Conservation (phyloP, 2,329 filamentous ascomycete species). For the Rhynchosporium graminicola region DNA sequence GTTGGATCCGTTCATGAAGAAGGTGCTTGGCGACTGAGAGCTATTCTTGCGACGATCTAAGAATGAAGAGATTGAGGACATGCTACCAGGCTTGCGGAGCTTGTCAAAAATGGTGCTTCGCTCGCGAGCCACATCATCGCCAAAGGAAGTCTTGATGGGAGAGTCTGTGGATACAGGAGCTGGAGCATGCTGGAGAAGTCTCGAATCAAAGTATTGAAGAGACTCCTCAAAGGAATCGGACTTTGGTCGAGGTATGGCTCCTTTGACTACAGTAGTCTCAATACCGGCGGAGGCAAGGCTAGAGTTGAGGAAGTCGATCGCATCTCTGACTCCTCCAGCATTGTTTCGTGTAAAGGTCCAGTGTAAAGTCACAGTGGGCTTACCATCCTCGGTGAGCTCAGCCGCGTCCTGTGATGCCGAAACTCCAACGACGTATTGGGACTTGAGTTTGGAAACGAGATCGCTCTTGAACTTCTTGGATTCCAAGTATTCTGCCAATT, state of each 20-base stretch:
- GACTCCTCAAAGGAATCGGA: conserved; percentile 99
- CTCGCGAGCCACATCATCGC: conserved; percentile 76
- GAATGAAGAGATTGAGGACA: conserved; percentile 94
- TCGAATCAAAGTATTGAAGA: conserved; percentile 94
- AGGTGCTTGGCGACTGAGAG: conserved; percentile 75
- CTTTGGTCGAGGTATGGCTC: conserved; percentile 95
- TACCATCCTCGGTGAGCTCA: conserved; percentile 58
- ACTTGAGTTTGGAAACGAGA: conserved; percentile 79
- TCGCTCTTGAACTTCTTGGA: conserved; percentile 80
- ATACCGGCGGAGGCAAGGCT: conserved; percentile 85
- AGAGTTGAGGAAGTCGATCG: conserved; percentile 89
- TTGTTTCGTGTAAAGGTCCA: conserved; percentile 96
- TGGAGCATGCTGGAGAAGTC: conserved; percentile 90
- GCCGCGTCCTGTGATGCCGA: conserved; percentile 67
- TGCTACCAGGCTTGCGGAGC: conserved; percentile 90
- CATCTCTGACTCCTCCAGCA: conserved; percentile 90
- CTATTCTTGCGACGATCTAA: conserved; percentile 94
- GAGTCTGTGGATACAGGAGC: conserved; percentile 80
- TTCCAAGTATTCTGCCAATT: conserved; percentile 79
- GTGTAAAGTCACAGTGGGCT: conserved; percentile 62
- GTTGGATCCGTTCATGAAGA: conserved; percentile 89
- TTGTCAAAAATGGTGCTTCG: conserved; percentile 85
- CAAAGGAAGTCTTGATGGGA: conserved; percentile 82
- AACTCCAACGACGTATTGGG: conserved; percentile 89
- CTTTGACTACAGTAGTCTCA: conserved; percentile 85